Evolutionary conservation across 192 early-diverging fungal genomes (phyloP).

Genomic region (Backusella psychrophila): DNA sequence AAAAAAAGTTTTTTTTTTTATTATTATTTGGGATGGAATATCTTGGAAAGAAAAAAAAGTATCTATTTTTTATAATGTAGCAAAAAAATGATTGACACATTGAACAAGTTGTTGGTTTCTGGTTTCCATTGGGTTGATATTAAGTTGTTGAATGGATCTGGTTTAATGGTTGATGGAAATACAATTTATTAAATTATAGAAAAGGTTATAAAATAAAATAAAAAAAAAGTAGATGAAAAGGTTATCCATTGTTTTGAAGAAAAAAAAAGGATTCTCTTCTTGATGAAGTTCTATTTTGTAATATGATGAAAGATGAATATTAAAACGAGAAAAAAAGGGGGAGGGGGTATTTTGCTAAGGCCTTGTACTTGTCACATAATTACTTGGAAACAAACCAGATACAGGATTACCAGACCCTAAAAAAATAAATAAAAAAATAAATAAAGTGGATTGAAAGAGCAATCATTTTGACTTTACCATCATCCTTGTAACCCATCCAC

Average conservation of each 20-base stretch:
- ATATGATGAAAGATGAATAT: not conserved
- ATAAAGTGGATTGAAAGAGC: slow-evolving; percentile 10
- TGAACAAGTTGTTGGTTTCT: too few relatives aligned
- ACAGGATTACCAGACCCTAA: slow-evolving; percentile 35
- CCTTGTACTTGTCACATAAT: slow-evolving; percentile 53
- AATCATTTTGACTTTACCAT: slow-evolving; percentile 38
- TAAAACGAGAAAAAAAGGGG: not conserved
- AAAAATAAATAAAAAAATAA: not conserved
- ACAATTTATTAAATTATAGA: not conserved
- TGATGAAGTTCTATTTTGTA: not conserved
- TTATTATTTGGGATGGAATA: not conserved
- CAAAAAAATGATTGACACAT: too few relatives aligned
- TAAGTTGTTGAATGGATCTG: too few relatives aligned
- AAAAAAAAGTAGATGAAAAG: not conserved
- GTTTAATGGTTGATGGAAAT: not conserved
- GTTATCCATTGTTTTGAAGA: not conserved
- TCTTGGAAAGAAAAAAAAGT: too few relatives aligned
- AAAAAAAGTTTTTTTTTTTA: not conserved
- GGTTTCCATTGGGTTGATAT: too few relatives aligned
- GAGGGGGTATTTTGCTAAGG: not conserved
- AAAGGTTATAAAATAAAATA: not conserved
- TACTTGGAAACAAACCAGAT: slow-evolving; percentile 77
- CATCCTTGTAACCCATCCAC: slow-evolving; percentile 77
- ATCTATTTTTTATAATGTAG: too few relatives aligned
- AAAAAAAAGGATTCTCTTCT: not conserved